phyloP scores from a whole-genome alignment of 331 rosid species.

The Spiraea crenata region DNA sequence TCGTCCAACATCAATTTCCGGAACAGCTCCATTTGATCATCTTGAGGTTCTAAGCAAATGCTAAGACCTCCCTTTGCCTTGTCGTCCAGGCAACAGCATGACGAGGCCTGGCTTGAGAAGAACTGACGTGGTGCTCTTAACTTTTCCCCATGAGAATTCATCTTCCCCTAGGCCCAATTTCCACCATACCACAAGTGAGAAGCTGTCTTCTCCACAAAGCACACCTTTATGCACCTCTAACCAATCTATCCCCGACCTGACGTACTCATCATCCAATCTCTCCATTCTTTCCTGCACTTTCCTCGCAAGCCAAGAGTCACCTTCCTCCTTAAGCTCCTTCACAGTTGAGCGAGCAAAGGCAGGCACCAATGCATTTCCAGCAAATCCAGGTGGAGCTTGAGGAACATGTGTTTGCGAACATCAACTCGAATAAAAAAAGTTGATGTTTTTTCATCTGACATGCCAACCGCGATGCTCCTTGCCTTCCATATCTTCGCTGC shows the following conservation, averaged over 20 bases:
- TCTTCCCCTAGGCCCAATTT: slow-evolving; percentile 44
- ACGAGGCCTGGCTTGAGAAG: slow-evolving; percentile 41
- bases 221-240: slow-evolving; percentile 51
- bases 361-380: slow-evolving; percentile 62
- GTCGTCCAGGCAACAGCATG: slow-evolving; percentile 36
- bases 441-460: slow-evolving; percentile 25
- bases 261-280: slow-evolving; percentile 51
- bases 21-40: slow-evolving; percentile 44
- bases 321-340: slow-evolving; percentile 39
- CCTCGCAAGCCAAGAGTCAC: slow-evolving; percentile 26
- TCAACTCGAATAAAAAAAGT: slow-evolving; percentile 50
- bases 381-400: slow-evolving; percentile 34
- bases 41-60: slow-evolving; percentile 34
- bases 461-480: slow-evolving; percentile 35
- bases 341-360: slow-evolving; percentile 48
- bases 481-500: slow-evolving; percentile 59
- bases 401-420: slow-evolving; percentile 41
- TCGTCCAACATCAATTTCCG: slow-evolving; percentile 30
- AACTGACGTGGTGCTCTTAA: slow-evolving; percentile 44
- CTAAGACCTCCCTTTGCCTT: slow-evolving; percentile 38
- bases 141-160: slow-evolving; percentile 47
- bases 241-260: slow-evolving; percentile 58
- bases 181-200: slow-evolving; percentile 21
- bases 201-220: slow-evolving; percentile 30
- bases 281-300: slow-evolving; percentile 57